Evolutionary conservation across 345 rosid genomes (phyloP).

Genomic region (Aquilaria malaccensis): DNA sequence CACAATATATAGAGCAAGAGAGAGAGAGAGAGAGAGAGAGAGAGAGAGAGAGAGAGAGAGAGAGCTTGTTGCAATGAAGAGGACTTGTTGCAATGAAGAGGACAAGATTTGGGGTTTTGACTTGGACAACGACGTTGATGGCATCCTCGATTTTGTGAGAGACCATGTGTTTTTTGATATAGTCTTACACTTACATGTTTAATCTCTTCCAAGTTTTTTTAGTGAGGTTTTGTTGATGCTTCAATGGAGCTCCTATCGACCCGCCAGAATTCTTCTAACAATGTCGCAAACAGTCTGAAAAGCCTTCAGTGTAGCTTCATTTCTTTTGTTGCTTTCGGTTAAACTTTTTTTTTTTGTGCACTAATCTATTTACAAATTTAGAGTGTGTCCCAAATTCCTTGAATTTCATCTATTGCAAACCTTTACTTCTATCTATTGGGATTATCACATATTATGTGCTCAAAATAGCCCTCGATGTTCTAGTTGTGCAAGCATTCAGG

Average conservation of each 20-base stretch:
- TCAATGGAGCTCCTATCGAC: too few relatives aligned
- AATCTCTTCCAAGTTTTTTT: background rate
- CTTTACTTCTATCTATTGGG: slow-evolving; percentile 78
- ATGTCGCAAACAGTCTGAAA: too few relatives aligned
- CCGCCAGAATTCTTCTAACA: too few relatives aligned
- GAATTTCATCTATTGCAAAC: slow-evolving; percentile 42
- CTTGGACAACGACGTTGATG: slow-evolving; percentile 95
- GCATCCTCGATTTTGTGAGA: slow-evolving; percentile 97
- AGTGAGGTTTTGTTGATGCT: too few relatives aligned
- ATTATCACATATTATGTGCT: slow-evolving; percentile 65
- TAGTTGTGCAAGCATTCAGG: slow-evolving; percentile 70
- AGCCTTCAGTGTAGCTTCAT: too few relatives aligned
- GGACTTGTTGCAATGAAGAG: slow-evolving; percentile 77
- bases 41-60: too few relatives aligned
- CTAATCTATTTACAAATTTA: background rate
- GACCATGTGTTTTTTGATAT: slow-evolving; percentile 79
- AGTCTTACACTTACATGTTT: slow-evolving; percentile 92
- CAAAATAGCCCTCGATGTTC: slow-evolving; percentile 73
- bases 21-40: slow-evolving; percentile 2
- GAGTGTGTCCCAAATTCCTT: slow-evolving; percentile 12
- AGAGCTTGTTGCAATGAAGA: slow-evolving; percentile 65
- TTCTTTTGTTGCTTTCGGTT: too few relatives aligned
- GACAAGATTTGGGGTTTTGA: slow-evolving; percentile 87
- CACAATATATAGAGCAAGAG: slow-evolving; percentile 41
- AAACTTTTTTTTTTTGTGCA: background rate